Evolutionary conservation across 1,284 basidiomycete genomes (phyloP), one percentile per base, ranked within the genome.

Genomic region (Coniferiporia sulphurascens): DNA sequence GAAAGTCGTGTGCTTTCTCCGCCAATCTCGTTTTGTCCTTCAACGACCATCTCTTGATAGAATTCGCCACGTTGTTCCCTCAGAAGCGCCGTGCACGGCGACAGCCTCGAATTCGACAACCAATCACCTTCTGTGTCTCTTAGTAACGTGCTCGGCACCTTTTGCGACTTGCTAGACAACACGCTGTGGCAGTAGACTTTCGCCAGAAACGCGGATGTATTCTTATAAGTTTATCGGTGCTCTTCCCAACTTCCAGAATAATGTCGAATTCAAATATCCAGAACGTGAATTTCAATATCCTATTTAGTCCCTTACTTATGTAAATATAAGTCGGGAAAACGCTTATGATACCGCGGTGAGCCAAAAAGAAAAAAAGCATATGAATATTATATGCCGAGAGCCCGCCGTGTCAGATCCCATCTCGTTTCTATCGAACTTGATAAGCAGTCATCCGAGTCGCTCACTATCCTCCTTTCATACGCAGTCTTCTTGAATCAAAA

Each of bases 151-250:
- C 44, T 21, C 17, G 8, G 44, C 8, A 4, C 3, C 17, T 9
- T 21, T 46, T 46, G 46, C 27, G 34, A 36, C 44, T 46, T 46
- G 44, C 8, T n/a, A 46, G 34, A 43, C 52, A 54, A 54, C 52
- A 41, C 45, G 32, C 38, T 41, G 38, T 41, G 38, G 38, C 27
- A 12, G 35, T 56, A 49, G 27, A 17, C 46, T 34, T 36, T 48
- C 13, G 32, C 8, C 53, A 45, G 53, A 41, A 32, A 46, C 44
- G 53, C 54, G 54, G 54, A 45, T 48, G 27, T 46, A 56, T 49
- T 56, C 54, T 56, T 56, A 56, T 56, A 48, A 55, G 54, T 38
- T 55, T 55, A 55, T 55, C 54, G 43, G 44, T 19, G 17, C 44
- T 46, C 44, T n/a, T 46, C 12, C 19, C 17, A n/a, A n/a, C 44